phyloP scores from a whole-genome alignment of 768 basidiomycete species.

The Pleurotus ostreatus region DNA sequence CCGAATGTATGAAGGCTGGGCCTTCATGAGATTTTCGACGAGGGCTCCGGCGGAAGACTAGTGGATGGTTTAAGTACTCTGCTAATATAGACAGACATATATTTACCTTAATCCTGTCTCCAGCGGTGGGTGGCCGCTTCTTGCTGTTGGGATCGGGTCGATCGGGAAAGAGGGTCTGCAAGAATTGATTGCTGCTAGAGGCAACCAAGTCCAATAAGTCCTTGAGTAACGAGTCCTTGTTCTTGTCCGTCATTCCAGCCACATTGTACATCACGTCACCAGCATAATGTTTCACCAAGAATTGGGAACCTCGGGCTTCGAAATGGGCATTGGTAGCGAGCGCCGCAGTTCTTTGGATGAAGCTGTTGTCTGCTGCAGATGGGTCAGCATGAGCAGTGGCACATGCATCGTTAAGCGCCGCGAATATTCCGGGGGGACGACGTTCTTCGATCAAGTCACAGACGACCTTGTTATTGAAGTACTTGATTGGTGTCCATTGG shows the following conservation, averaged over 20 bases:
- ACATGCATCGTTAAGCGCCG: conserved; percentile 97
- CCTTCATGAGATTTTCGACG: conserved; percentile 96
- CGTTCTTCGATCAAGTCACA: conserved; percentile 98
- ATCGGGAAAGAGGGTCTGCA: conserved; percentile 89
- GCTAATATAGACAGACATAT: background rate
- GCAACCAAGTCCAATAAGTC: conserved; percentile 90
- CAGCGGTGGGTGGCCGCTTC: conserved; percentile 96
- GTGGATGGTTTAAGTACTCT: background rate
- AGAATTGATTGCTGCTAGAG: conserved; percentile 75
- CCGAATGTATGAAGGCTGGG: conserved; percentile 96
- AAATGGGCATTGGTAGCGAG: conserved; percentile 89
- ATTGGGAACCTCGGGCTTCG: conserved; percentile 90
- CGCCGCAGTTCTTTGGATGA: conserved; percentile 83
- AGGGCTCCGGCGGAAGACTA: conserved; percentile 92
- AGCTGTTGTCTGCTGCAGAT: conserved; percentile 92
- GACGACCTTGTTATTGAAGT: conserved; percentile 97
- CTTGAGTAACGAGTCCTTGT: conserved; percentile 96
- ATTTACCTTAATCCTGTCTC: conserved; percentile 92
- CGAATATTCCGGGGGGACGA: conserved; percentile 95
- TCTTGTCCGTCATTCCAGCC: conserved; percentile 98
- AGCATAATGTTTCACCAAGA: conserved; percentile 94
- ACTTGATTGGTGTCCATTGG: conserved; percentile 99
- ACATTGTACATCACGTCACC: conserved; percentile 99
- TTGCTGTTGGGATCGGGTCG: conserved; percentile 95
- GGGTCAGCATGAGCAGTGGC: conserved; percentile 99